A percentile compares a stretch with the other conserved stretches of the same genome.
Conservation (phyloP, 441 rosid genomes). For the Biscutella laevigata region DNA sequence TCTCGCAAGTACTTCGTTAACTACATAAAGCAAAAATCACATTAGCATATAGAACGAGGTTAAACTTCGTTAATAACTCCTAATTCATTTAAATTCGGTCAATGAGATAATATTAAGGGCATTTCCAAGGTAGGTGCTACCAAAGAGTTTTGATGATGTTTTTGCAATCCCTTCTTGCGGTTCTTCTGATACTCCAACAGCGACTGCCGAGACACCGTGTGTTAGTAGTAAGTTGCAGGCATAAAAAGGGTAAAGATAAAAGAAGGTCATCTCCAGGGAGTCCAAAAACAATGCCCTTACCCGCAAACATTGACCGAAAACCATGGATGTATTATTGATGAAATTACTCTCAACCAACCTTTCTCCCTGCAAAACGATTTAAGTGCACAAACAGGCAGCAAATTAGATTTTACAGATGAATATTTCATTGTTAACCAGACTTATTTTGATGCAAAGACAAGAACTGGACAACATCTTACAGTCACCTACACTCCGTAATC, state of each 20-base stretch:
- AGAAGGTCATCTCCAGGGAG: slow-evolving; percentile 3
- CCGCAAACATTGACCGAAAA: slow-evolving; percentile 75
- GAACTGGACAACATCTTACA: slow-evolving; percentile 4
- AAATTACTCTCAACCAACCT: slow-evolving; percentile 86
- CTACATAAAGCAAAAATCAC: slow-evolving; percentile 33
- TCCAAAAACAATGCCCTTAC: slow-evolving; percentile 38
- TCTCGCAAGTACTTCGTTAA: slow-evolving; percentile 77
- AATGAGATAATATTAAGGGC: not conserved
- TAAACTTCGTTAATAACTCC: not conserved
- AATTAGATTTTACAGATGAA: not conserved
- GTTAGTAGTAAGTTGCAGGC: slow-evolving; percentile 1
- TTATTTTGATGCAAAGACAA: slow-evolving; percentile 5
- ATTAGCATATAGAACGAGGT: not conserved
- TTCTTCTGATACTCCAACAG: slow-evolving; percentile 85
- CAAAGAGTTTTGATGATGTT: slow-evolving; percentile 82
- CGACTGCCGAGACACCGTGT: slow-evolving; percentile 37
- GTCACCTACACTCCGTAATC: not conserved
- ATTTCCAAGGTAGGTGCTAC: slow-evolving; percentile 31
- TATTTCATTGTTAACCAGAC: not conserved
- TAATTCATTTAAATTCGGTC: not conserved
- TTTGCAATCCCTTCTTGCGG: slow-evolving; percentile 71
- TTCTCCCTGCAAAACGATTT: slow-evolving; percentile 55
- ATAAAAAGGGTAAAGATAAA: not conserved
- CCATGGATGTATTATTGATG: slow-evolving; percentile 91
- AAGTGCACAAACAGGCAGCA: not conserved